These are phyloP conservation scores for Coriolopsis trogii DNA, from an alignment of 1,284 basidiomycete genomes.

Conservation along the genomic window DNA sequence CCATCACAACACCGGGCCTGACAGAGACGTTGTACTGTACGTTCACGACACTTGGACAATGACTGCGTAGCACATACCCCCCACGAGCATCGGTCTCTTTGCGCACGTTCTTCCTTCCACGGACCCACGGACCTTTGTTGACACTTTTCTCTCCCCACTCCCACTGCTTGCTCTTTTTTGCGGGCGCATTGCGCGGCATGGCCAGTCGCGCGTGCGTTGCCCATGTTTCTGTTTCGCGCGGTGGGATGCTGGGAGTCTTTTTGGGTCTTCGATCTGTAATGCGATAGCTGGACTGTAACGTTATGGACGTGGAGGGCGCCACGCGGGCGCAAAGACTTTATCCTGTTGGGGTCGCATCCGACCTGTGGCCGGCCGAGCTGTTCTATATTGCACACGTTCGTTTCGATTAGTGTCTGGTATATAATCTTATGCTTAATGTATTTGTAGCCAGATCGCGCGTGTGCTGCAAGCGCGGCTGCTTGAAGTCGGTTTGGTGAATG, in stretches of 20 bases:
- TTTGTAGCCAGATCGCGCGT: neutral
- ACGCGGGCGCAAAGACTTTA: conserved; percentile 5
- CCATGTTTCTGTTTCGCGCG: too few species aligned
- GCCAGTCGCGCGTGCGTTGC: conserved; percentile 8
- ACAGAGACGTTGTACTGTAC: neutral
- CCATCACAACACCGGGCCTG: neutral
- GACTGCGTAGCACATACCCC: neutral
- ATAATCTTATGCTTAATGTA: conserved; percentile 9
- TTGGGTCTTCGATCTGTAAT: conserved; percentile 14
- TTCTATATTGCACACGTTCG: conserved; percentile 15
- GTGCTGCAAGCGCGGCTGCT: too few species aligned
- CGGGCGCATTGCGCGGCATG: conserved; percentile 10
- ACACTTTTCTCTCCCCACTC: too few species aligned
- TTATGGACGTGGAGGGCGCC: conserved; percentile 22
- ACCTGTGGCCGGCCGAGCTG: conserved; percentile 17
- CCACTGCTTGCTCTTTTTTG: too few species aligned
- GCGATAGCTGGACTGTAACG: conserved; percentile 27
- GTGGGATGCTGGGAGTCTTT: too few species aligned
- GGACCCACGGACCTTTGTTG: conserved; percentile 4
- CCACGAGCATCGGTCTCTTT: conserved; percentile 17
- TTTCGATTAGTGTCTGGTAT: too few species aligned
- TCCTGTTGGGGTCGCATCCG: conserved; percentile 15
- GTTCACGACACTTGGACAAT: conserved; percentile 4
- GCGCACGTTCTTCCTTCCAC: conserved; percentile 4
- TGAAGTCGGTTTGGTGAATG: too few species aligned